Percentiles rank a stretch among this genome's conserved stretches.
phyloP scores from a whole-genome alignment of 176 grass and related monocot genomes.

The Elaeis guineensis region DNA sequence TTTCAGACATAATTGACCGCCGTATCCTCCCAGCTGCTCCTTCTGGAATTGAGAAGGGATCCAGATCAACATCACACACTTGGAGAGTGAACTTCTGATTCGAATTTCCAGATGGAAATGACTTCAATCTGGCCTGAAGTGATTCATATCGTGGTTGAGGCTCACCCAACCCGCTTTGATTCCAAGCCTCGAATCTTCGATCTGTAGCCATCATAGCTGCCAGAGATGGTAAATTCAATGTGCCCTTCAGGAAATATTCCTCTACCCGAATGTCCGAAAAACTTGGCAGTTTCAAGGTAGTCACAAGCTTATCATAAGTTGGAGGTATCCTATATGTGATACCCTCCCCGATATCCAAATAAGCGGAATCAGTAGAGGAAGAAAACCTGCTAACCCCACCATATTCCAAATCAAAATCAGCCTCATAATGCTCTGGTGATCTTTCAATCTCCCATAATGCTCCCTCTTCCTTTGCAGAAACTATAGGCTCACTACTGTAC shows the following conservation, averaged over 20 bases:
- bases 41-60: slow-evolving; percentile 89
- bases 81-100: slow-evolving; percentile 70
- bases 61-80: slow-evolving; percentile 46
- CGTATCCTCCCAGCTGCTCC: slow-evolving; percentile 87
- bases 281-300: slow-evolving; percentile 64
- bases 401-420: slow-evolving; percentile 34
- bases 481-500: slow-evolving; percentile 27
- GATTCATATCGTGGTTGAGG: slow-evolving; percentile 73
- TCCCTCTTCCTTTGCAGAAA: slow-evolving; percentile 20
- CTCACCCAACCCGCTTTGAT: slow-evolving; percentile 65
- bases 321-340: slow-evolving; percentile 69
- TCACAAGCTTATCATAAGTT: slow-evolving; percentile 81
- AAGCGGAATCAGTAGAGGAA: slow-evolving; percentile 59
- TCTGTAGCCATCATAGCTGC: slow-evolving; percentile 65
- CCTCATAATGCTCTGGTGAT: slow-evolving; percentile 32
- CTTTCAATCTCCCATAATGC: slow-evolving; percentile 25
- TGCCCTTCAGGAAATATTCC: slow-evolving; percentile 59
- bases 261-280: slow-evolving; percentile 72
- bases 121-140: slow-evolving; percentile 76
- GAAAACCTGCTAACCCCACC: slow-evolving; percentile 58
- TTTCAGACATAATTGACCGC: slow-evolving; percentile 75
- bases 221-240: slow-evolving; percentile 63
- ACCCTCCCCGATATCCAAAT: slow-evolving; percentile 87
- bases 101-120: slow-evolving; percentile 17
- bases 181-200: slow-evolving; percentile 38